Percentiles rank a stretch among this genome's conserved stretches.
Evolutionary conservation across 768 basidiomycete species (phyloP).

Genomic region (Neoboletus subvelutipes): DNA sequence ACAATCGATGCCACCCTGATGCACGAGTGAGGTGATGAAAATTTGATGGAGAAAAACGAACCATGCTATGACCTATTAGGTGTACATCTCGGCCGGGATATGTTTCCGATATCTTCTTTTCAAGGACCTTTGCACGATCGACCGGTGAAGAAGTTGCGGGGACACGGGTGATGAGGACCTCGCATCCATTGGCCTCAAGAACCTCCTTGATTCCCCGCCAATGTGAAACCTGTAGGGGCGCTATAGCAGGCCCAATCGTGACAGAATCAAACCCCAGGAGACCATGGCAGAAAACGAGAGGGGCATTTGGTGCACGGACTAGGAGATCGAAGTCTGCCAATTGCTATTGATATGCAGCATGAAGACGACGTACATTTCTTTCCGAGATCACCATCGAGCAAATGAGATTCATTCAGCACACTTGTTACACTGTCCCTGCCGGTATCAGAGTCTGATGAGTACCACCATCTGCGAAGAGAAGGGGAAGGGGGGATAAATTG

Average conservation of each 20-base stretch:
- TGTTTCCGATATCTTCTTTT: slow-evolving; percentile 70
- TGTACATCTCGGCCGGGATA: slow-evolving; percentile 87
- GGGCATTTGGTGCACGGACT: slow-evolving; percentile 81
- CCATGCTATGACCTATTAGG: slow-evolving; percentile 83
- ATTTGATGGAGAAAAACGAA: slow-evolving; percentile 27
- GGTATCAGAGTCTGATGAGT: slow-evolving; percentile 38
- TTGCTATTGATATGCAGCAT: background rate
- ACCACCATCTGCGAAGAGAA: slow-evolving; percentile 47
- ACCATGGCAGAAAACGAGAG: slow-evolving; percentile 94
- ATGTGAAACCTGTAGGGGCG: slow-evolving; percentile 84
- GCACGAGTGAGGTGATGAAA: slow-evolving; percentile 2
- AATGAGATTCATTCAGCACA: slow-evolving; percentile 53
- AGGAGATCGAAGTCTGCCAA: slow-evolving; percentile 3
- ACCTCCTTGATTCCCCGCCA: slow-evolving; percentile 98
- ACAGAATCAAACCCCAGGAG: slow-evolving; percentile 87
- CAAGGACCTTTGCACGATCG: slow-evolving; percentile 89
- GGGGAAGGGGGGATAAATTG: slow-evolving; percentile 26
- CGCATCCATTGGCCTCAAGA: slow-evolving; percentile 80
- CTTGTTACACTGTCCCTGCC: slow-evolving; percentile 44
- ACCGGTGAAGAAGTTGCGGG: slow-evolving; percentile 88
- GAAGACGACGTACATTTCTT: slow-evolving; percentile 58
- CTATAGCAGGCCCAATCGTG: slow-evolving; percentile 72
- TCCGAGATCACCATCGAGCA: slow-evolving; percentile 36
- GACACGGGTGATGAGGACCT: slow-evolving; percentile 91
- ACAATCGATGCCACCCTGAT: slow-evolving; percentile 90